Evolutionary conservation across 371 early-diverging fungal species (phyloP).

Genomic region (Encephalitozoon intestinalis): DNA sequence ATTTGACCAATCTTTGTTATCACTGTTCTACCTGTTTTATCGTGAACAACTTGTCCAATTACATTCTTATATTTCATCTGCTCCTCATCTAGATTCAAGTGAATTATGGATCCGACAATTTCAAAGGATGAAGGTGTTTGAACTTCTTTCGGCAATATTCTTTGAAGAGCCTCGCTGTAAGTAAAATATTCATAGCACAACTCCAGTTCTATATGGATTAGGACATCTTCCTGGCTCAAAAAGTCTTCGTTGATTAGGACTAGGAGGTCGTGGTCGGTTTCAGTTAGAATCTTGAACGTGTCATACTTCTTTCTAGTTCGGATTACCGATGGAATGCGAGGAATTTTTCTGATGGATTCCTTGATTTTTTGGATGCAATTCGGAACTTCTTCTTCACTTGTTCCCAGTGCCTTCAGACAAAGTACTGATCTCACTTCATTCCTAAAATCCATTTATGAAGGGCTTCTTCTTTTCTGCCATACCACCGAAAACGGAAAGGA

Average conservation of each 20-base stretch:
- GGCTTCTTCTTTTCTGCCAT: background rate
- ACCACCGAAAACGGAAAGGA: background rate
- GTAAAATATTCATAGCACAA: constrained; percentile 43
- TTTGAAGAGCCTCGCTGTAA: constrained; percentile 31
- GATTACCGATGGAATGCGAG: background rate
- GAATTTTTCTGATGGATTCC: background rate
- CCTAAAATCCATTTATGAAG: background rate
- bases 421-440: background rate
- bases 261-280: background rate
- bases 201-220: constrained; percentile 12
- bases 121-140: constrained; percentile 51
- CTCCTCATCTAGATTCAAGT: constrained; percentile 58
- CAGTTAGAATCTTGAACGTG: background rate
- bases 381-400: background rate
- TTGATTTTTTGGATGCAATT: background rate
- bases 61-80: constrained; percentile 50
- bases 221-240: background rate
- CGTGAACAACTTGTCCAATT: constrained; percentile 53
- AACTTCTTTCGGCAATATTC: constrained; percentile 15
- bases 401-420: background rate
- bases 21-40: constrained; percentile 57
- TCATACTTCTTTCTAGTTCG: background rate
- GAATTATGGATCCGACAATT: constrained; percentile 57
- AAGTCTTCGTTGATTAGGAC: background rate
- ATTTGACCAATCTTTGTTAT: constrained; percentile 57